phyloP scores from a whole-genome alignment of 1,284 basidiomycete genomes.

The Malassezia equina region DNA sequence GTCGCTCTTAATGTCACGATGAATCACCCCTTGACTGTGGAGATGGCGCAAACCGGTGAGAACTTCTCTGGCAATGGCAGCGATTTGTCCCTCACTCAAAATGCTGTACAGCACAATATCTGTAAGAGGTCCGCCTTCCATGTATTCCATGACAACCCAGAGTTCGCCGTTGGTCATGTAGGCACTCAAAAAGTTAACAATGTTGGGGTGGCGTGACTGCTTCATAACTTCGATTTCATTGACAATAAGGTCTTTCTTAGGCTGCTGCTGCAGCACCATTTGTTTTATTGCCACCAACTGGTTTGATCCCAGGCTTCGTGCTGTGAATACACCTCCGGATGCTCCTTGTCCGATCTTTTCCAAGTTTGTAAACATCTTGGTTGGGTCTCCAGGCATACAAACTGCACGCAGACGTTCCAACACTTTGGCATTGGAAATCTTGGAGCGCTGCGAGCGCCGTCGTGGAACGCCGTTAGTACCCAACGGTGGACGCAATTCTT shows the following conservation, averaged over 20 bases:
- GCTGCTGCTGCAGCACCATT: slow-evolving; percentile 99
- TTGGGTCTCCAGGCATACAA: slow-evolving; percentile 95
- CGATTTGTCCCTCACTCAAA: slow-evolving; percentile 87
- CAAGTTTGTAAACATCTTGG: slow-evolving; percentile 77
- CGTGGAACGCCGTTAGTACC: slow-evolving; percentile 51
- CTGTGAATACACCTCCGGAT: slow-evolving; percentile 94
- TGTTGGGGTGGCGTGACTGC: slow-evolving; percentile 86
- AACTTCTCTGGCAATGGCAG: slow-evolving; percentile 80
- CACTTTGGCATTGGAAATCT: slow-evolving; percentile 73
- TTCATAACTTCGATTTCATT: slow-evolving; percentile 99
- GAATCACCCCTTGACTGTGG: slow-evolving; percentile 87
- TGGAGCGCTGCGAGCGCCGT: slow-evolving; percentile 59
- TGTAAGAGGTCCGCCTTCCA: slow-evolving; percentile 82
- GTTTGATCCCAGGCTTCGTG: slow-evolving; percentile 89
- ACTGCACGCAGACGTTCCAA: slow-evolving; percentile 82
- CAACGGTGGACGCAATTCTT: background rate
- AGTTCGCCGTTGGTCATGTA: slow-evolving; percentile 94
- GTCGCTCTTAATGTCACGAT: slow-evolving; percentile 95
- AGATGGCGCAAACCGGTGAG: slow-evolving; percentile 82
- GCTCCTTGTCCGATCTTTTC: slow-evolving; percentile 97
- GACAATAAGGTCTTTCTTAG: slow-evolving; percentile 98
- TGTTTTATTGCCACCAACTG: slow-evolving; percentile 96
- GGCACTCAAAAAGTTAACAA: slow-evolving; percentile 98
- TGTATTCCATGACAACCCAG: slow-evolving; percentile 99
- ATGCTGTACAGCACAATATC: slow-evolving; percentile 94